Evolutionary conservation across 257 asterid genomes (phyloP).

Genomic region (Eucommia ulmoides): DNA sequence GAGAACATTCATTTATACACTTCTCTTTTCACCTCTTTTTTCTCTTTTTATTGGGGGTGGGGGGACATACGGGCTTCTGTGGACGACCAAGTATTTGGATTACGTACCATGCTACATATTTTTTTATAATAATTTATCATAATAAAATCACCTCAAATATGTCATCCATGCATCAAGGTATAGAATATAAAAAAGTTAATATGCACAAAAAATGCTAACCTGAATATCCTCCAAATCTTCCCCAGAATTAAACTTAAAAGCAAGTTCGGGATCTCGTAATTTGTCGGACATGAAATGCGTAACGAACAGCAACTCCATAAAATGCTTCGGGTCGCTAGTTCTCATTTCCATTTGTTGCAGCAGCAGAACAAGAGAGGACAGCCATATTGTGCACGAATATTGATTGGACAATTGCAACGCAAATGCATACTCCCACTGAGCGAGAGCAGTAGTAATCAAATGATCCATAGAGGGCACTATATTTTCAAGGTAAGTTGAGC

Average conservation of each 20-base stretch:
- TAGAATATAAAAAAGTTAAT: neutral
- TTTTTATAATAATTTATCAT: no score
- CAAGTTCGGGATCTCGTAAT: slow-evolving; percentile 72
- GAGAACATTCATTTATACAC: no score
- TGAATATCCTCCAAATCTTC: slow-evolving; percentile 48
- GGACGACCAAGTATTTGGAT: no score
- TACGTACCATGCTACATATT: no score
- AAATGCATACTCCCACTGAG: slow-evolving; percentile 77
- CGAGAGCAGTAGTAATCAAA: slow-evolving; percentile 20
- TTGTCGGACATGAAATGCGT: slow-evolving; percentile 54
- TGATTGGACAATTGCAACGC: slow-evolving; percentile 54
- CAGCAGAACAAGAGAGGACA: slow-evolving; percentile 52
- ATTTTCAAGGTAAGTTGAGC: slow-evolving; percentile 21
- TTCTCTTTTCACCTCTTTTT: no score
- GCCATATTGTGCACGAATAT: slow-evolving; percentile 72
- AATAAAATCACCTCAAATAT: neutral
- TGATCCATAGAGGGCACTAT: slow-evolving; percentile 27
- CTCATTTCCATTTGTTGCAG: slow-evolving; percentile 45
- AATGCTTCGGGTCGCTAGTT: slow-evolving; percentile 28
- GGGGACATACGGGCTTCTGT: no score
- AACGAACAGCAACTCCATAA: slow-evolving; percentile 41
- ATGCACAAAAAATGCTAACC: slow-evolving; percentile 22
- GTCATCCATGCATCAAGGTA: neutral
- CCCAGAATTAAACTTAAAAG: slow-evolving; percentile 55
- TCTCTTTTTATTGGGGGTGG: no score